Conservation (phyloP, 2,329 filamentous ascomycete species). For the Talaromyces sp. region DNA sequence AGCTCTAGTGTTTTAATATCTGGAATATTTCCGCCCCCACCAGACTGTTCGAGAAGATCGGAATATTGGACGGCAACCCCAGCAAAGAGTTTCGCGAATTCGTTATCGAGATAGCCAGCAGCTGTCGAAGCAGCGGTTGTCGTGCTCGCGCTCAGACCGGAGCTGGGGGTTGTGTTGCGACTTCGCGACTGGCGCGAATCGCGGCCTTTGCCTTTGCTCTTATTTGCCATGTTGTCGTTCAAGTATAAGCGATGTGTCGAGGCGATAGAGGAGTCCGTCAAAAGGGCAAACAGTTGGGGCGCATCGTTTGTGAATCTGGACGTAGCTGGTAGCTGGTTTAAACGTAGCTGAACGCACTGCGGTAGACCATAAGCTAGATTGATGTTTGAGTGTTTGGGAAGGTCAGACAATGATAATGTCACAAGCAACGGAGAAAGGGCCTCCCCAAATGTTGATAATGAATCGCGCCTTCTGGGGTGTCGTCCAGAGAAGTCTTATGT, state of each 20-base stretch:
- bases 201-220: conserved; percentile 53
- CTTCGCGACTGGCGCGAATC: conserved; percentile 55
- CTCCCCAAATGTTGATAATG: not conserved
- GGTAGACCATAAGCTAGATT: not conserved
- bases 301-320: not conserved
- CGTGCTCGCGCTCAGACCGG: conserved; percentile 47
- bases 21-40: conserved; percentile 46
- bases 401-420: not conserved
- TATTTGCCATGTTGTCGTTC: conserved; percentile 30
- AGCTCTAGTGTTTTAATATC: conserved; percentile 48
- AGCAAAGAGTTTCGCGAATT: conserved; percentile 47
- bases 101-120: conserved; percentile 56
- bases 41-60: conserved; percentile 55
- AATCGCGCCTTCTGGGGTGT: not conserved
- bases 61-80: conserved; percentile 52
- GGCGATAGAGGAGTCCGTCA: not conserved
- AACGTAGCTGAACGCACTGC: not conserved
- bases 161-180: conserved; percentile 62
- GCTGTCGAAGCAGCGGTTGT: conserved; percentile 30
- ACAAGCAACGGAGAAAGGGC: not conserved
- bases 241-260: not conserved
- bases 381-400: not conserved
- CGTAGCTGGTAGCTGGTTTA: not conserved
- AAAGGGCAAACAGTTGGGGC: not conserved
- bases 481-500: not conserved